Conservation (phyloP, 768 basidiomycete genomes). For the Psilocybe subaeruginosa region DNA sequence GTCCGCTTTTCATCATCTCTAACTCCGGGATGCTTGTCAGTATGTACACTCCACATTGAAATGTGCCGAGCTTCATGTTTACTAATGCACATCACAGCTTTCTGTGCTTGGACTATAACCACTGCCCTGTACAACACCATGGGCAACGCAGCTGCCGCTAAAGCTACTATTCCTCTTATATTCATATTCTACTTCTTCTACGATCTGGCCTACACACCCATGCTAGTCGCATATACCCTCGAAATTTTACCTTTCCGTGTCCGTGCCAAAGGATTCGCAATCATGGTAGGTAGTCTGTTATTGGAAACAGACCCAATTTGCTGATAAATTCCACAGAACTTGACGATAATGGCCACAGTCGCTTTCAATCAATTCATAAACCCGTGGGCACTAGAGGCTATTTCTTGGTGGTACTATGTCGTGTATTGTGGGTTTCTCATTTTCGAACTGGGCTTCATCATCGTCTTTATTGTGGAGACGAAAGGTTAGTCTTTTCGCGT, state of each 20-base stretch:
- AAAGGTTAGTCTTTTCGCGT: slow-evolving; percentile 43
- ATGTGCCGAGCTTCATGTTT: background rate
- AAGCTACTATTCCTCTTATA: slow-evolving; percentile 68
- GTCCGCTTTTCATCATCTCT: slow-evolving; percentile 68
- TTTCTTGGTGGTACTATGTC: slow-evolving; percentile 64
- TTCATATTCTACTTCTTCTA: slow-evolving; percentile 59
- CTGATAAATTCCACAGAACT: slow-evolving; percentile 44
- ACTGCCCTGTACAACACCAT: slow-evolving; percentile 46
- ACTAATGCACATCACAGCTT: slow-evolving; percentile 36
- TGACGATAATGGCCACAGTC: slow-evolving; percentile 63
- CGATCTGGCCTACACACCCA: slow-evolving; percentile 78
- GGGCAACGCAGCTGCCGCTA: slow-evolving; percentile 42
- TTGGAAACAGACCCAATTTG: background rate
- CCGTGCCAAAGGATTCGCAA: slow-evolving; percentile 78
- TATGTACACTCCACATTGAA: slow-evolving; percentile 27
- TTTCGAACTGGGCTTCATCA: slow-evolving; percentile 61
- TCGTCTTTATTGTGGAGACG: slow-evolving; percentile 61
- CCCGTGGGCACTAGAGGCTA: slow-evolving; percentile 66
- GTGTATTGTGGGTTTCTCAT: slow-evolving; percentile 68
- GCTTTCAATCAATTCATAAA: slow-evolving; percentile 85
- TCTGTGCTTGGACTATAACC: slow-evolving; percentile 58
- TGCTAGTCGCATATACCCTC: slow-evolving; percentile 62
- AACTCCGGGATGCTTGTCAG: slow-evolving; percentile 59
- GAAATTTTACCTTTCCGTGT: slow-evolving; percentile 84
- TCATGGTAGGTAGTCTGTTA: slow-evolving; percentile 53